Base-by-base conservation (phyloP, 257 asterid genomes). In the Solanum okadae region DNA sequence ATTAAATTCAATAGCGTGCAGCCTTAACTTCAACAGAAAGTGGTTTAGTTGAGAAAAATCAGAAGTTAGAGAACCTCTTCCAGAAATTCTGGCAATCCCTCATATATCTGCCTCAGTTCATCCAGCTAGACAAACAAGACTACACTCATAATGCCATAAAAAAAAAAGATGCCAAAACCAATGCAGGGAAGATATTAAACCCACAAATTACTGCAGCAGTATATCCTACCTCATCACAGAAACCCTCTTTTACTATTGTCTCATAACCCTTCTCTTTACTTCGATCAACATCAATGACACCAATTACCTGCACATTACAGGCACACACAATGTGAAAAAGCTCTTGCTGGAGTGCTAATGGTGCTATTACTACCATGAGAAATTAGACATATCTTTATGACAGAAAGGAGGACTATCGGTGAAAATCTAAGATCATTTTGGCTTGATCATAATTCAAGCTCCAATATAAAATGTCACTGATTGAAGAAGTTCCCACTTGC, bases 71-170 rank as follows among this genome's bases (percentile, higher is more conserved):
- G 89, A 73, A 97, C 99, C 99, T 97, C 99, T 91, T 96, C 98
- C 90, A 97, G 93, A 91, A 97, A 94, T 88, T 93, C 98, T 29
- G 99, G 99, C 94, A 97, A 90, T 90, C 96, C 99, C 92, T 97
- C 99, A 8, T 96, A 97, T 90, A 97, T 95, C 91, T 97, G 99
- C 92, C 99, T 95, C 92, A 97, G 95, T 92, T 97, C 99, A 85
- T 97, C 99, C 93, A 97, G 92, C 99, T 97, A 93, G 93, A 96
- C 84, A 89, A 85, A 90, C 79, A 88, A 79, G 87, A 86, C 87
- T 85, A 67, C 61, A 75, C 61, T 72, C 81, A 68, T 38, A 27
- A 73, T 79, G 77, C 42, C 70, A 76, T 76, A 73, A 84, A 83
- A 67, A 84, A 29, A 61, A 49, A 72, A 84, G 63, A 79, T 40